Percentiles rank a stretch among this genome's conserved stretches.
phyloP scores from a whole-genome alignment of 192 early-diverging fungal genomes.

The Phycomyces nitens region DNA sequence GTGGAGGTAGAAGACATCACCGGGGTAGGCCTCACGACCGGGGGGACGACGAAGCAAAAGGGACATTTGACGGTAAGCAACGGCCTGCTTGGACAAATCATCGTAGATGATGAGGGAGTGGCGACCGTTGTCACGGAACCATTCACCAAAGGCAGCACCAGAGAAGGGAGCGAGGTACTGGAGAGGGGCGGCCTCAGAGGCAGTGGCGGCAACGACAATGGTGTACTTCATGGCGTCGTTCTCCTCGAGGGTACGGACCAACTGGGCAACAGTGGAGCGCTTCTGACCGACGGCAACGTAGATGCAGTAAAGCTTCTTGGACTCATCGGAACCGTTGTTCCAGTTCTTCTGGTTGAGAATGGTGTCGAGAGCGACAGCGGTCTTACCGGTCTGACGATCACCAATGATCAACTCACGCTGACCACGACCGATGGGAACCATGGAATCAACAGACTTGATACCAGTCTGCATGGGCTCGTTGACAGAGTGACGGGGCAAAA shows the following conservation, averaged over 20 bases:
- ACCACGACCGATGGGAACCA: constrained; percentile 99
- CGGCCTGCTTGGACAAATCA: constrained; percentile 99
- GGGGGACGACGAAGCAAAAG: constrained; percentile 98
- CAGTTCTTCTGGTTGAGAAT: constrained; percentile 99
- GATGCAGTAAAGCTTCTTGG: constrained; percentile 99
- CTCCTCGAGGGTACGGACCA: constrained; percentile 97
- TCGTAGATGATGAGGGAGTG: constrained; percentile 99
- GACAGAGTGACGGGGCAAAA: constrained; percentile 98
- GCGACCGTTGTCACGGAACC: constrained; percentile 98
- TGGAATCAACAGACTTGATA: constrained; percentile 99
- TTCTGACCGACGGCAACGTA: constrained; percentile 99
- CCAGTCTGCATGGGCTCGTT: constrained; percentile 99
- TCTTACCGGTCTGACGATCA: constrained; percentile 99
- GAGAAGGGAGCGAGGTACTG: constrained; percentile 99
- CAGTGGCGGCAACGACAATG: constrained; percentile 97
- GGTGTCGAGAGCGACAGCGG: constrained; percentile 96
- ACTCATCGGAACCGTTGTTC: constrained; percentile 92
- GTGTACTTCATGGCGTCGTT: constrained; percentile 99
- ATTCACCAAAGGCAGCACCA: constrained; percentile 97
- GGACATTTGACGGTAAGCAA: constrained; percentile 99
- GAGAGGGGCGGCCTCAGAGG: constrained; percentile 97
- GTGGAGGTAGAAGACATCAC: constrained; percentile 99
- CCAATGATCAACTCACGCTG: constrained; percentile 99
- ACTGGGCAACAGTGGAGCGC: constrained; percentile 98
- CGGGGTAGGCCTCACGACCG: constrained; percentile 99